Evolutionary conservation across 306 rosid genomes (phyloP).

Genomic region (Leucaena leucocephala): DNA sequence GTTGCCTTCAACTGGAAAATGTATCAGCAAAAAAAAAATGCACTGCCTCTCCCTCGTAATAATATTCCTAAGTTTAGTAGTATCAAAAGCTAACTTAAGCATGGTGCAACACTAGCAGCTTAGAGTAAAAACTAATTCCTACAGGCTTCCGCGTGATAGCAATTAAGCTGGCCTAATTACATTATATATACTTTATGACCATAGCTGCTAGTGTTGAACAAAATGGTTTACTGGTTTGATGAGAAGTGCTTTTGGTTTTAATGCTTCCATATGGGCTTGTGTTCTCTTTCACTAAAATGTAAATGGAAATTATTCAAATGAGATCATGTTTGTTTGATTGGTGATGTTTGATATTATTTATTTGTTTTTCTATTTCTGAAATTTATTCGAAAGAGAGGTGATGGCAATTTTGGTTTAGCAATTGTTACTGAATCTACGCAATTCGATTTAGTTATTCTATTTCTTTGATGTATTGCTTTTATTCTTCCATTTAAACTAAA

Average conservation of each 20-base stretch:
- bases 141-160: conserved; percentile 10
- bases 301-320: not conserved
- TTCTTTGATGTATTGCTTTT: not conserved
- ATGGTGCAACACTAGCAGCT: not conserved
- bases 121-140: conserved; percentile 12
- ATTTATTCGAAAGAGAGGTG: conserved; percentile 6
- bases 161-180: conserved; percentile 16
- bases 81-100: not conserved
- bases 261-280: conserved; percentile 2
- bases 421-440: conserved; percentile 16
- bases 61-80: not conserved
- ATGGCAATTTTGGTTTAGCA: conserved; percentile 12
- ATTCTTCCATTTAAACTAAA: conserved; percentile 27
- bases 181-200: not conserved
- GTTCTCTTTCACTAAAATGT: conserved; percentile 20
- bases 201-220: not conserved
- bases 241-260: not conserved
- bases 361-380: not conserved
- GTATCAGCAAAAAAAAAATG: not conserved
- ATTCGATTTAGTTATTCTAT: conserved; percentile 1
- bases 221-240: not conserved
- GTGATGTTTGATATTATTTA: not conserved
- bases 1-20: not conserved
- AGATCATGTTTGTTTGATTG: conserved; percentile 21
- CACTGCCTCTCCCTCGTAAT: not conserved